Evolutionary conservation across 768 basidiomycete genomes (phyloP), one percentile per base, ranked within the genome.

Genomic region (Sistotremastrum suecicum): DNA sequence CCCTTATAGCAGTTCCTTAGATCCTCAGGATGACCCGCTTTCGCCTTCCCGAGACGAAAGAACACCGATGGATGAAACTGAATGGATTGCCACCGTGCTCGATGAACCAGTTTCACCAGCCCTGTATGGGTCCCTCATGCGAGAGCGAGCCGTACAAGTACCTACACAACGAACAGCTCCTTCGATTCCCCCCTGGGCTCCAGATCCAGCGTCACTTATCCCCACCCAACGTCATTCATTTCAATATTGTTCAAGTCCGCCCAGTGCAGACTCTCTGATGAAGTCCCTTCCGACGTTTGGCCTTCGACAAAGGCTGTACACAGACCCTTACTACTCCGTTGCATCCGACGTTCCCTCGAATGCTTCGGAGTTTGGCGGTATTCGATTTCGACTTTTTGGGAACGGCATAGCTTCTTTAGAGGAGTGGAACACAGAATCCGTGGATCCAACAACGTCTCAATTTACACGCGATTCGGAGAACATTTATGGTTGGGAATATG

Each of bases 401-500:
- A 66, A 72, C 37, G 74, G 76, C 5, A 63, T 85, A 7, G 57
- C 61, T 28, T 62, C 62, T 34, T 63, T 92, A 6, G 71, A 79
- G 28, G 71, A 78, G 7, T 94, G 89, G 76, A 53, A 64, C 20
- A n/a, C 29, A 10, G 34, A 34, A 45, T 2, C 44, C 48, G 43
- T 43, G 41, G 12, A 5, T 47, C 31, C 44, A 37, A 11, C 38
- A 36, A 30, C n/a, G 45, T 40, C 6, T 45, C 53, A 28, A 39
- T 36, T 37, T 30, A 28, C 28, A 11, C 28, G 35, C 10, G 47
- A 44, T 20, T 41, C 45, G n/a, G 41, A 42, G 36, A 35, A 41
- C 39, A 49, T 56, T 36, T 60, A 65, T 29, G 85, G 85, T 4
- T 92, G 88, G 90, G 88, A 91, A 54, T 92, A 80, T 62, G 80